A percentile compares a stretch with the other conserved stretches of the same genome.
These are phyloP conservation scores for Geoglossum cookeanum DNA, from an alignment of 2,329 filamentous ascomycete species.

Conservation along the genomic window DNA sequence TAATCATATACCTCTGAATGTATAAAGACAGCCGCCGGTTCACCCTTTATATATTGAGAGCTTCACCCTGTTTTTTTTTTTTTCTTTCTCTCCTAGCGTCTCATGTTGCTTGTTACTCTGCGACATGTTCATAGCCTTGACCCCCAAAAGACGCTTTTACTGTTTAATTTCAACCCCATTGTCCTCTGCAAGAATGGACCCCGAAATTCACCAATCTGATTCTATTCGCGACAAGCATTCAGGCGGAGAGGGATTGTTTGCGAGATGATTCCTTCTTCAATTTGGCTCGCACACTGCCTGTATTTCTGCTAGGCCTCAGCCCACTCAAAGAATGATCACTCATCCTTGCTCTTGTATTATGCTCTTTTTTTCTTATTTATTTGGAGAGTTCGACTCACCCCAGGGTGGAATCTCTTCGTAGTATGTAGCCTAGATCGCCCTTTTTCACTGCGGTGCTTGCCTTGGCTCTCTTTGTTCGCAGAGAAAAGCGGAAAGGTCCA, in stretches of 20 bases:
- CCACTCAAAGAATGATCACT: neutral
- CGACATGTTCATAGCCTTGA: neutral
- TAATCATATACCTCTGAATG: neutral
- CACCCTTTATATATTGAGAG: neutral
- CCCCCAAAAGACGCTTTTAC: neutral
- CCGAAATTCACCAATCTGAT: neutral
- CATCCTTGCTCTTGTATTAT: neutral
- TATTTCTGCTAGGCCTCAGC: neutral
- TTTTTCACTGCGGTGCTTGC: too few species aligned
- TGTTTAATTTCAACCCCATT: neutral
- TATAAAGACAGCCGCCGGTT: neutral
- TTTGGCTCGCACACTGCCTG: neutral
- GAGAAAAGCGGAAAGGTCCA: too few species aligned
- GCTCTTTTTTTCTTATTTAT: neutral
- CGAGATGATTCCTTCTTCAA: neutral
- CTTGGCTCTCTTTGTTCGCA: too few species aligned
- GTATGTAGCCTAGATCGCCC: too few species aligned
- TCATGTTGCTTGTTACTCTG: neutral
- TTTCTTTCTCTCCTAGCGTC: neutral
- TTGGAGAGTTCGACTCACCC: too few species aligned
- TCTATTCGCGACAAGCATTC: neutral
- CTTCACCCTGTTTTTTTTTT: neutral
- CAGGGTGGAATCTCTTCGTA: too few species aligned
- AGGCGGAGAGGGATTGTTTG: neutral
- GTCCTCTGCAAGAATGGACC: neutral